A percentile compares a stretch with the other conserved stretches of the same genome.
Evolutionary conservation across 2,329 filamentous ascomycete species (phyloP).

Genomic region (Chaetomiaceae sp.): DNA sequence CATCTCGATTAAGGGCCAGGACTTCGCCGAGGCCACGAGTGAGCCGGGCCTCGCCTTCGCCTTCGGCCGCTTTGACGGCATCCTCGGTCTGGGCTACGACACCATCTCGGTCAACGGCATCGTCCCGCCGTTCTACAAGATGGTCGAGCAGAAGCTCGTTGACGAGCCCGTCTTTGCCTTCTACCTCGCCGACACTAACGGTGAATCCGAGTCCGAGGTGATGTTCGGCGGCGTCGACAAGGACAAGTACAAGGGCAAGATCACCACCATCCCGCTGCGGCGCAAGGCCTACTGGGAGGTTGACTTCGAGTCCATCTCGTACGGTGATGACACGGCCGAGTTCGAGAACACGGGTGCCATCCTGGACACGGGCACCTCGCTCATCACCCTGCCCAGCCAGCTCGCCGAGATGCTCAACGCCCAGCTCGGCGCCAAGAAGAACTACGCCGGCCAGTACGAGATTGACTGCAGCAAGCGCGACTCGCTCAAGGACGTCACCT

Average conservation of each 20-base stretch:
- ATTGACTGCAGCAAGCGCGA: slow-evolving; percentile 82
- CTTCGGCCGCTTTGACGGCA: slow-evolving; percentile 95
- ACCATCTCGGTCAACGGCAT: slow-evolving; percentile 96
- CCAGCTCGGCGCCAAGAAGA: slow-evolving; percentile 97
- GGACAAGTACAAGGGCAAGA: slow-evolving; percentile 63
- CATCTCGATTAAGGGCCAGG: slow-evolving; percentile 77
- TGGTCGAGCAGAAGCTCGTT: slow-evolving; percentile 82
- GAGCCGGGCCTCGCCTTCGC: slow-evolving; percentile 97
- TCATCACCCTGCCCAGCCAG: slow-evolving; percentile 87
- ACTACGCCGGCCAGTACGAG: slow-evolving; percentile 93
- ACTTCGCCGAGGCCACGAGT: slow-evolving; percentile 92
- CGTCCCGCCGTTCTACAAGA: slow-evolving; percentile 91
- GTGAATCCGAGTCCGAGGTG: slow-evolving; percentile 78
- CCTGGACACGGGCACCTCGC: slow-evolving; percentile 94
- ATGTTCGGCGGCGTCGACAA: slow-evolving; percentile 51
- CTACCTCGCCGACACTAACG: slow-evolving; percentile 73
- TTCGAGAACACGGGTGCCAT: slow-evolving; percentile 94
- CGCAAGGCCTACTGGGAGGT: slow-evolving; percentile 99
- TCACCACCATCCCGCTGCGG: slow-evolving; percentile 88
- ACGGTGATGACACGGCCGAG: slow-evolving; percentile 79
- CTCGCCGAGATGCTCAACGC: slow-evolving; percentile 95
- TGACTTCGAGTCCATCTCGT: slow-evolving; percentile 84
- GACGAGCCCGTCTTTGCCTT: slow-evolving; percentile 95
- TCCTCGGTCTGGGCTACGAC: slow-evolving; percentile 89
- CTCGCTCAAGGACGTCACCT: slow-evolving; percentile 82